Percentiles rank a stretch among this genome's conserved stretches.
phyloP scores from a whole-genome alignment of 371 early-diverging fungal species.

The Paraphysoderma sedebokerense region DNA sequence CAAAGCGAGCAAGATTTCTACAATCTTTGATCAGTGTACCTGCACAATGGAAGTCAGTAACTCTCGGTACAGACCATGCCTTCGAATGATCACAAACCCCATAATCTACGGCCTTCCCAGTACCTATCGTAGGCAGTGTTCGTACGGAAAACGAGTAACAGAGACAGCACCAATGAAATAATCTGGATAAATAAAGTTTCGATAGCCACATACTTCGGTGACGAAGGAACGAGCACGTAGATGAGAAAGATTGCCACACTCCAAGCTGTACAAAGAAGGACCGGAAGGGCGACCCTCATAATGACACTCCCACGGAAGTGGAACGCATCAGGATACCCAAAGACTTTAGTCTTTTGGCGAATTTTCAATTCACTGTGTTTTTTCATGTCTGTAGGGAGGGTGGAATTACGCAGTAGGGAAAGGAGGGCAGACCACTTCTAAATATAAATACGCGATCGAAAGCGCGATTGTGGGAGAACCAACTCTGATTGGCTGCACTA shows the following conservation, averaged over 20 bases:
- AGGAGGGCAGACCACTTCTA: too few relatives aligned
- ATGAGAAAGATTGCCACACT: conserved; percentile 6
- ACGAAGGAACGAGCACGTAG: conserved; percentile 9
- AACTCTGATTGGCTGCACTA: too few relatives aligned
- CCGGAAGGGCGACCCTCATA: conserved; percentile 7
- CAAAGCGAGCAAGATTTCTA: conserved; percentile 37
- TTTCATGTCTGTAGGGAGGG: too few relatives aligned
- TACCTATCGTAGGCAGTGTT: conserved; percentile 62
- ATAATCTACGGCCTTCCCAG: conserved; percentile 43
- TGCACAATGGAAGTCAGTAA: not conserved
- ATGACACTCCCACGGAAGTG: conserved; percentile 16
- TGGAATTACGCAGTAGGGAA: too few relatives aligned
- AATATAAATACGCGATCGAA: too few relatives aligned
- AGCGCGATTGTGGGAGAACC: too few relatives aligned
- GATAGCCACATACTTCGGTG: not conserved
- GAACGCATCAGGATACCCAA: conserved; percentile 10
- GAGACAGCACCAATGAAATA: conserved; percentile 42
- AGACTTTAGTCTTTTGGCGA: too few relatives aligned
- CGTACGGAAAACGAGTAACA: conserved; percentile 56
- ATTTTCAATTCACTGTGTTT: too few relatives aligned
- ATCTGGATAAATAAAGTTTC: conserved; percentile 16
- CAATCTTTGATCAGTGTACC: conserved; percentile 28
- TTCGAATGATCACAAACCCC: not conserved
- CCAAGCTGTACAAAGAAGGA: conserved; percentile 9
- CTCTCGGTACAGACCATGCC: not conserved